phyloP scores from a whole-genome alignment of 352 stramenopile genomes.

The Pythium myriotylum region DNA sequence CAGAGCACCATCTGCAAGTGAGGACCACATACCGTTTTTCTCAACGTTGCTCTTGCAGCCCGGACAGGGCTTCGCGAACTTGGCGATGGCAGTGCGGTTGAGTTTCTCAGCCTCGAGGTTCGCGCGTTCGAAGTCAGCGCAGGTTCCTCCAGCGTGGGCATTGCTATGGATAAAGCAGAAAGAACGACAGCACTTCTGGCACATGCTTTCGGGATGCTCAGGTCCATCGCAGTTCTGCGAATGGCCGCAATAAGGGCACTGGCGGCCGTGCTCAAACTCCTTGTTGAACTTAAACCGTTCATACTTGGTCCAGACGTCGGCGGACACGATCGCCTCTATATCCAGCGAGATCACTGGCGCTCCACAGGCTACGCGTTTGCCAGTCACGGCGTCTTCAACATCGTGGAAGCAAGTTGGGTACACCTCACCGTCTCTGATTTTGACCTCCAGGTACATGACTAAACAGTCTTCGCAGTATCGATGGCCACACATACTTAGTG shows the following conservation, averaged over 20 bases:
- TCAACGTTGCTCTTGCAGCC: conserved; percentile 88
- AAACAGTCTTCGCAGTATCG: conserved; percentile 65
- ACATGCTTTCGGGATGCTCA: conserved; percentile 50
- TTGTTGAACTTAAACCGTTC: conserved; percentile 89
- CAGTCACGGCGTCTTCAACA: conserved; percentile 7
- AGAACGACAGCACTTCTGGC: conserved; percentile 45
- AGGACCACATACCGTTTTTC: conserved; percentile 64
- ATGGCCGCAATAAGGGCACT: conserved; percentile 65
- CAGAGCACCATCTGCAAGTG: no score
- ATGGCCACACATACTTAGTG: conserved; percentile 56
- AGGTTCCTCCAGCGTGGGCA: conserved; percentile 71
- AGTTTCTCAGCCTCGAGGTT: conserved; percentile 77
- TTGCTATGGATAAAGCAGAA: conserved; percentile 91
- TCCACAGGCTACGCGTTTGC: conserved; percentile 30
- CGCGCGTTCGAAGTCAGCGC: conserved; percentile 75
- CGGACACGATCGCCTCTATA: conserved; percentile 48
- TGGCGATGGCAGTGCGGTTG: conserved; percentile 75
- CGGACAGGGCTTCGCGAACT: conserved; percentile 86
- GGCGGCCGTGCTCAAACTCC: conserved; percentile 55
- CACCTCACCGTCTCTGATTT: conserved; percentile 71
- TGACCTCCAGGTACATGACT: conserved; percentile 54
- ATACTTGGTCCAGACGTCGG: conserved; percentile 74
- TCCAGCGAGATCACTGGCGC: conserved; percentile 45
- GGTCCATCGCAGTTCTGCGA: conserved; percentile 49
- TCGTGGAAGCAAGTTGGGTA: conserved; percentile 75